Base-by-base conservation (phyloP, 306 rosid species). In the Gillenia trifoliata region DNA sequence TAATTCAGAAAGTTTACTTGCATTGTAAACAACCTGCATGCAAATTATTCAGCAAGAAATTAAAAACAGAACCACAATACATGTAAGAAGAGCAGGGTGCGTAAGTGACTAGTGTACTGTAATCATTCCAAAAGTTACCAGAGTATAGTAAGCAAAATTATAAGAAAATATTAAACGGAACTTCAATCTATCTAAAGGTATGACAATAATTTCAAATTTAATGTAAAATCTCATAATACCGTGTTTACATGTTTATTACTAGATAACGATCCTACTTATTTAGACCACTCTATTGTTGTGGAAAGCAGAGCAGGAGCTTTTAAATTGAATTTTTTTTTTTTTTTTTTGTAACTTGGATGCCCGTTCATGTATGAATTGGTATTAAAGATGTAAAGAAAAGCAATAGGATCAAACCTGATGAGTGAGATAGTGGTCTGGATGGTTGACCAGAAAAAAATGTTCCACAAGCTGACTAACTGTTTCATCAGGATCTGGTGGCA, bases 371-470 rank as follows among this genome's bases (percentile, higher is more conserved):
- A 26, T 7, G 41, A 17, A 47, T 50, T 8, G 5, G 40, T 5
- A 64, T 47, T 54, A 34, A 49, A 22, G 26, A 47, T 55, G 66
- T 45, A 22, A 68, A 0, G 19, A 38, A 36, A 62, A 36, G 45
- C 13, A 40, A 47, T 29, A 66, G 73, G 75, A 76, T 36, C 71
- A 77, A 65, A 94, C 99, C 97, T 94, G 99, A 73, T 89, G 86
- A 59, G 92, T 88, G 72, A 92, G 90, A 86, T 88, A 92, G 70
- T 90, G 84, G 15, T 94, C 97, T 68, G 97, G 96, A 86, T 94
- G 97, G 72, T 94, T 94, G 86, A 94, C 99, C 85, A 94, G 79
- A 75, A 94, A 94, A 89, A 94, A 94, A 77, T 94, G 99, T 71
- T 94, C 99, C 79, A 94, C 97, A n/a, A 90, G 96, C 85, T 94